Evolutionary conservation across 2,329 filamentous ascomycete genomes (phyloP).

Genomic region (Beauveria sp.): DNA sequence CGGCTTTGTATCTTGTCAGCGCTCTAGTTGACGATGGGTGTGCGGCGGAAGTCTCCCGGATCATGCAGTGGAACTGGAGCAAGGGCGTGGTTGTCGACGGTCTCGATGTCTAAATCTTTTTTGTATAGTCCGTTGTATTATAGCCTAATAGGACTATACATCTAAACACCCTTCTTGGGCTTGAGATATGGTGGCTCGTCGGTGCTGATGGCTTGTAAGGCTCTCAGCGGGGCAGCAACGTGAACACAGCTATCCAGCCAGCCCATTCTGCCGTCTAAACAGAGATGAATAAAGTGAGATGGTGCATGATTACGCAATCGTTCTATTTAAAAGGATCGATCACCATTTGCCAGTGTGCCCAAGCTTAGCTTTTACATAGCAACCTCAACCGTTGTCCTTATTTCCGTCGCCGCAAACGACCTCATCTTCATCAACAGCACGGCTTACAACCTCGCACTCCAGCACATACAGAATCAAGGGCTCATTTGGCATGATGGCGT

Average conservation of each 20-base stretch:
- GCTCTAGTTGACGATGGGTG: conserved; percentile 71
- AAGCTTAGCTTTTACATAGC: not conserved
- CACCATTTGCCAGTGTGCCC: not conserved
- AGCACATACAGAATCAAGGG: not conserved
- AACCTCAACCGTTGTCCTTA: not conserved
- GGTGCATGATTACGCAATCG: not conserved
- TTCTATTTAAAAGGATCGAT: not conserved
- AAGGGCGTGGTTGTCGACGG: conserved; percentile 81
- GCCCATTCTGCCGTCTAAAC: not conserved
- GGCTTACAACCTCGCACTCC: not conserved
- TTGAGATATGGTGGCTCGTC: conserved; percentile 4
- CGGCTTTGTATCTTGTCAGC: conserved; percentile 75
- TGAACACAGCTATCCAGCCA: not conserved
- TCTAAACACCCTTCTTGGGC: not conserved
- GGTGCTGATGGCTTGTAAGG: not conserved
- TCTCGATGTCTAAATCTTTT: conserved; percentile 60
- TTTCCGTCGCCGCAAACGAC: not conserved
- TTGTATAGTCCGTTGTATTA: conserved; percentile 9
- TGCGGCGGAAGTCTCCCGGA: conserved; percentile 65
- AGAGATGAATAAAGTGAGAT: not conserved
- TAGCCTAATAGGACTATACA: conserved; percentile 11
- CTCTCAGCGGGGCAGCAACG: no score
- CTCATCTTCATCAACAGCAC: not conserved
- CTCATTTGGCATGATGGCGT: not conserved
- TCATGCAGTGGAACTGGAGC: conserved; percentile 77